Evolutionary conservation across 2,329 filamentous ascomycete genomes (phyloP).

Genomic region (Cercospora citrullina): DNA sequence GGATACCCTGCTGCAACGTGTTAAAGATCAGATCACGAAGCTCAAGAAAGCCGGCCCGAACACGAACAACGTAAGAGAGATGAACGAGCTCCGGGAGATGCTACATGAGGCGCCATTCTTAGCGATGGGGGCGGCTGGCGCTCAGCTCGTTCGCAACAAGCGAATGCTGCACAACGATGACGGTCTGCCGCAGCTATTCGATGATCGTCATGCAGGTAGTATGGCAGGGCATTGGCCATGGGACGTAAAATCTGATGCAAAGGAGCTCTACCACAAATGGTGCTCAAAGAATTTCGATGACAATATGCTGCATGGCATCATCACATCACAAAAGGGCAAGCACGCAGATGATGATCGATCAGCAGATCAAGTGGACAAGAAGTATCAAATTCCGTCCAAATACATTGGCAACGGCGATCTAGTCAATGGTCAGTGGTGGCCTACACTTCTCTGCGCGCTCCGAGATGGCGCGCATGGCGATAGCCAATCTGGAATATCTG

Average conservation of each 20-base stretch:
- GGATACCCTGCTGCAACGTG: slow-evolving; percentile 8
- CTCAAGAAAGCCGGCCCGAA: slow-evolving; percentile 8
- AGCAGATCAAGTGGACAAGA: slow-evolving; percentile 30
- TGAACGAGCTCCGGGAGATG: slow-evolving; percentile 39
- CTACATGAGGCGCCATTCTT: slow-evolving; percentile 46
- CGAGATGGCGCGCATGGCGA: slow-evolving; percentile 57
- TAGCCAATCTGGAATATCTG: slow-evolving; percentile 54
- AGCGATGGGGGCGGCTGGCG: slow-evolving; percentile 30
- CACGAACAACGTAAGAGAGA: neutral
- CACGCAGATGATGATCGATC: slow-evolving; percentile 22
- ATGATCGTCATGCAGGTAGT: slow-evolving; percentile 21
- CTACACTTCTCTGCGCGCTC: slow-evolving; percentile 52
- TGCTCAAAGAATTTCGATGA: slow-evolving; percentile 43
- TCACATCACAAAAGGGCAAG: slow-evolving; percentile 33
- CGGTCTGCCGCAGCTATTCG: slow-evolving; percentile 48
- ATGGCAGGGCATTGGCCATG: slow-evolving; percentile 41
- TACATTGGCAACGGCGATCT: slow-evolving; percentile 45
- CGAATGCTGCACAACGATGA: slow-evolving; percentile 40
- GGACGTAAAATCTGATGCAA: slow-evolving; percentile 51
- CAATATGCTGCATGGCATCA: slow-evolving; percentile 48
- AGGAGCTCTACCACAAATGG: slow-evolving; percentile 52
- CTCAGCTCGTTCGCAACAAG: slow-evolving; percentile 37
- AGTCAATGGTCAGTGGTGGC: slow-evolving; percentile 57
- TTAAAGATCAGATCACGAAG: slow-evolving; percentile 17
- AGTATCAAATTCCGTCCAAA: slow-evolving; percentile 33